Evolutionary conservation across 2,329 filamentous ascomycete species (phyloP), one percentile per base, ranked within the genome.

Genomic region (Leptodontidium sp.): DNA sequence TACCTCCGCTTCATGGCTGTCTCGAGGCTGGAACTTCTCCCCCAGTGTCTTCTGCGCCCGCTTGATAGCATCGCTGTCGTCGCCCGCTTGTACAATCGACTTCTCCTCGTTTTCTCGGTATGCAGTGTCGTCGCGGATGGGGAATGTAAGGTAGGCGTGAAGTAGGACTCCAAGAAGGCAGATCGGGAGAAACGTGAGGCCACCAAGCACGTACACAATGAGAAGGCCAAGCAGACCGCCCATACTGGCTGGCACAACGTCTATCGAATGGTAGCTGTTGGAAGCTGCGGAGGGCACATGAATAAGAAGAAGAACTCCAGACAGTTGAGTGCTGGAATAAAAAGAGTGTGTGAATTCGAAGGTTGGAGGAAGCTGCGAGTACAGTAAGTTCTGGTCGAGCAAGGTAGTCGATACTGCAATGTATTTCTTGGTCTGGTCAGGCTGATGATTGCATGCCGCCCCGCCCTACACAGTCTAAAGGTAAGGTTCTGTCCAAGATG

Each of bases 131-230:
- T 83, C 75, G 74, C 82, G 83, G 73, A 82, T 75, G 57, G 92
- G 91, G 64, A 93, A 85, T 14, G 89, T 88, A 68, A 91, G 82
- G 82, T 94, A 90, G 73, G 88, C 88, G 79, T 94, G 88, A 43
- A 88, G 78, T 64, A 94, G 77, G 66, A 93, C 75, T 59, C 86
- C 80, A 57, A 82, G 78, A 64, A 94, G 71, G 69, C 94, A 75
- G 3, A 97, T 83, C 38, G 94, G 94, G 68, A 97, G 78, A 78
- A 98, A 95, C 68, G 94, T 97, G 77, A 98, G 79, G 76, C 94
- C 95, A 80, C 94, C 94, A 68, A 97, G 82, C 73, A 97, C 79
- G 84, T 97, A 98, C 79, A 91, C 86, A 77, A 91, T 80, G 73
- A 97, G 58, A 53, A 67, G 68, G 35, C 64, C 43, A 26, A 71